Percentiles rank a stretch among this genome's conserved stretches.
Conservation (phyloP, 129 eudicot species). For the Silybum marianum region DNA sequence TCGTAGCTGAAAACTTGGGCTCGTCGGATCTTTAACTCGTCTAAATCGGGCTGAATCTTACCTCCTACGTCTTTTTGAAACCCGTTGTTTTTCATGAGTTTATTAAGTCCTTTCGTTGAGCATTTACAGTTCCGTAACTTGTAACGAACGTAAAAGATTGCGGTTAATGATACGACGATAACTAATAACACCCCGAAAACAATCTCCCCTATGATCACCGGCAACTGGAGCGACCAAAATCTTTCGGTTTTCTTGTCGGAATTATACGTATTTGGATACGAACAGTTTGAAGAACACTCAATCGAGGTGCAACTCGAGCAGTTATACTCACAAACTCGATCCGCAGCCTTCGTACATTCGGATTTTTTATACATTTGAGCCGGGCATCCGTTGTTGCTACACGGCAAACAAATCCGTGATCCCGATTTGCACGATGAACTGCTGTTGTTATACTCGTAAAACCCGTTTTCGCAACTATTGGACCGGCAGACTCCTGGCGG, state of each 20-base stretch:
- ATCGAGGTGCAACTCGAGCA: slow-evolving; percentile 70
- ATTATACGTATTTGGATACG: slow-evolving; percentile 19
- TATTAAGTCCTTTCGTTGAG: slow-evolving; percentile 43
- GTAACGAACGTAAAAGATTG: slow-evolving; percentile 73
- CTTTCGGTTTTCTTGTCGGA: slow-evolving; percentile 42
- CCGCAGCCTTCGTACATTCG: slow-evolving; percentile 53
- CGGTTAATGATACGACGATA: slow-evolving; percentile 60
- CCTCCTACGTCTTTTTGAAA: slow-evolving; percentile 56
- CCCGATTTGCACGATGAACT: slow-evolving; percentile 55
- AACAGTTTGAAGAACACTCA: slow-evolving; percentile 61
- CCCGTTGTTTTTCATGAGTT: slow-evolving; percentile 34
- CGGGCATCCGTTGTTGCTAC: slow-evolving; percentile 63
- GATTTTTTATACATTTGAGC: slow-evolving; percentile 58
- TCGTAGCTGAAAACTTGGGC: slow-evolving; percentile 70
- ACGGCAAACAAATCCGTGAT: slow-evolving; percentile 68
- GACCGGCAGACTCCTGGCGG: slow-evolving; percentile 68
- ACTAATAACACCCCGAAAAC: slow-evolving; percentile 71
- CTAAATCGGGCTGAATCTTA: slow-evolving; percentile 70
- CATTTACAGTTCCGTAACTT: slow-evolving; percentile 77
- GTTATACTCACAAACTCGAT: slow-evolving; percentile 66
- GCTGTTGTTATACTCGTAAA: slow-evolving; percentile 52
- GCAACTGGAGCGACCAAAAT: slow-evolving; percentile 79
- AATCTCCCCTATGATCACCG: slow-evolving; percentile 69
- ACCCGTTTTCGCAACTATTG: slow-evolving; percentile 53
- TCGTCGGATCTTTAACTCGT: slow-evolving; percentile 69